Conservation (phyloP, 371 early-diverging fungal genomes). For the Haplosporangium sp. region DNA sequence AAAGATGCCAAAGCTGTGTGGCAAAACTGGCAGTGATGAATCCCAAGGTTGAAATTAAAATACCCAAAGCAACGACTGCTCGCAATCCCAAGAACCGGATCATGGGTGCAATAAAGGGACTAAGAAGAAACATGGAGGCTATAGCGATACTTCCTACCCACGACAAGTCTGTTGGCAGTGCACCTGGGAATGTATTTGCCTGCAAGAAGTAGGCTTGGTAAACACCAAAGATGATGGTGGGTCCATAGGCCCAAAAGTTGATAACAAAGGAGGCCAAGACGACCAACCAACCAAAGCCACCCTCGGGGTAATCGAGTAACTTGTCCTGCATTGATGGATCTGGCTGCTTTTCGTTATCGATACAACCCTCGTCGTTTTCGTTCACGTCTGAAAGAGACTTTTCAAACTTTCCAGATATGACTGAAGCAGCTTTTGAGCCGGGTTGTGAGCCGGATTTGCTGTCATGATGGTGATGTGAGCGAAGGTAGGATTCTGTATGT, state of each 20-base stretch:
- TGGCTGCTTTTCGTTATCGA: too few relatives aligned
- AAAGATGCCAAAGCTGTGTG: constrained; percentile 62
- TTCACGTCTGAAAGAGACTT: too few relatives aligned
- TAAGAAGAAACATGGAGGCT: constrained; percentile 58
- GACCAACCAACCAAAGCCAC: constrained; percentile 72
- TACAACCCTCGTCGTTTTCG: too few relatives aligned
- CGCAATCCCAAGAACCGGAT: constrained; percentile 65
- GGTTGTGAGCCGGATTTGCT: not conserved
- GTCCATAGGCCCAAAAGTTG: constrained; percentile 59
- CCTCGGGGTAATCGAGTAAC: constrained; percentile 56
- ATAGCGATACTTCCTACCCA: constrained; percentile 64
- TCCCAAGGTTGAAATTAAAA: constrained; percentile 62
- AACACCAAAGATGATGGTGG: constrained; percentile 61
- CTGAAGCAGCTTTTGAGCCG: constrained; percentile 17
- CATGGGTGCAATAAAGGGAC: constrained; percentile 67
- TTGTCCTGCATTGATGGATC: too few relatives aligned
- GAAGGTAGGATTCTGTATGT: not conserved
- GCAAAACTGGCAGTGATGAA: constrained; percentile 69
- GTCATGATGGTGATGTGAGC: constrained; percentile 12
- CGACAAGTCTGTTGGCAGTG: constrained; percentile 57
- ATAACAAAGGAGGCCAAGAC: constrained; percentile 66
- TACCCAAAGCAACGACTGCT: constrained; percentile 64
- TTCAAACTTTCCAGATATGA: constrained; percentile 22
- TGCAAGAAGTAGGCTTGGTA: constrained; percentile 52
- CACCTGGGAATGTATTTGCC: constrained; percentile 56